Conservation (phyloP, 345 rosid genomes). For the Sapria himalayana region DNA sequence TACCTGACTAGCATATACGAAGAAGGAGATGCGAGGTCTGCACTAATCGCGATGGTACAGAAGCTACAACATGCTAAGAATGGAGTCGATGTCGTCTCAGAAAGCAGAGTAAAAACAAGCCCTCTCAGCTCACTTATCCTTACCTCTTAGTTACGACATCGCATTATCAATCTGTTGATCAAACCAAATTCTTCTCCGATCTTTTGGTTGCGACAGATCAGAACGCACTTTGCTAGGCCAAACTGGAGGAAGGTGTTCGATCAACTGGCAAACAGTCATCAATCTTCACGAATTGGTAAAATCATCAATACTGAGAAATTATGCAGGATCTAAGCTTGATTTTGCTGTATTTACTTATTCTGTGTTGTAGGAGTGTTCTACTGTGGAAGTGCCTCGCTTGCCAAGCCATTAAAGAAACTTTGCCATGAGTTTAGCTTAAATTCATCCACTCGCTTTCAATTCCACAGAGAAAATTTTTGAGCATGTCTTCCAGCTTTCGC, state of each 20-base stretch:
- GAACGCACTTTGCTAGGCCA: slow-evolving; percentile 87
- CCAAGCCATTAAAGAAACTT: slow-evolving; percentile 33
- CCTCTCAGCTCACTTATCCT: too few species aligned
- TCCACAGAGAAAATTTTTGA: slow-evolving; percentile 82
- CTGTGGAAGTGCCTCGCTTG: slow-evolving; percentile 79
- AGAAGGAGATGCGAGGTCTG: slow-evolving; percentile 96
- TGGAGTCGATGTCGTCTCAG: slow-evolving; percentile 75
- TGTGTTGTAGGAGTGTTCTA: slow-evolving; percentile 62
- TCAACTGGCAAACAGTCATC: slow-evolving; percentile 36
- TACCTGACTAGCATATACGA: slow-evolving; percentile 88
- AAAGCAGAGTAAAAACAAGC: slow-evolving; percentile 57
- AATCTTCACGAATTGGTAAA: slow-evolving; percentile 49
- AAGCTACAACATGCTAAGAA: slow-evolving; percentile 86
- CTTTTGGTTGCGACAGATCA: slow-evolving; percentile 29
- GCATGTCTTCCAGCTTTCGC: too few species aligned
- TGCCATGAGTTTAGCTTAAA: slow-evolving; percentile 67
- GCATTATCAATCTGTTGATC: background rate
- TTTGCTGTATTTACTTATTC: background rate
- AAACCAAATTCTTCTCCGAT: background rate
- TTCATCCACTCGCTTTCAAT: slow-evolving; percentile 61
- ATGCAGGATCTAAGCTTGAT: background rate
- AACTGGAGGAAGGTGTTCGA: slow-evolving; percentile 83
- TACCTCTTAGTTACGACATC: too few species aligned
- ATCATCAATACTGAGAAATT: background rate
- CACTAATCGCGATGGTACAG: slow-evolving; percentile 83